Conservation (phyloP, 768 basidiomycete genomes). For the Asterophora lycoperdoides region DNA sequence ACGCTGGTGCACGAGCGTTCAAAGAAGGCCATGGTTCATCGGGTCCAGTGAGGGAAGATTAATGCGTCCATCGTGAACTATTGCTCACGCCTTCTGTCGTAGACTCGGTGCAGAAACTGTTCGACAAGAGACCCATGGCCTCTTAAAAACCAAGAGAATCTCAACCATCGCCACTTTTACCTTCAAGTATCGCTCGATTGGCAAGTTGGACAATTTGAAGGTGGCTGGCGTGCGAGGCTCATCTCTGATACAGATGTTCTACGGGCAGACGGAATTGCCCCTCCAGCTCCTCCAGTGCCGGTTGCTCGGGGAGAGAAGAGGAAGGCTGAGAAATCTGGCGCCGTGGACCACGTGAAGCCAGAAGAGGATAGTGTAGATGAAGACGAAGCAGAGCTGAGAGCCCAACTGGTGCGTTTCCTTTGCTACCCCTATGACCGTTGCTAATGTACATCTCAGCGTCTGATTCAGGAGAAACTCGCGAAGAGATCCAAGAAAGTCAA, state of each 20-base stretch:
- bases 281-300: background rate
- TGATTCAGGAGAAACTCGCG: conserved; percentile 6
- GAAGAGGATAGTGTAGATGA: background rate
- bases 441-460: background rate
- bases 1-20: conserved; percentile 3
- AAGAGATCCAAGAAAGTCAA: conserved; percentile 16
- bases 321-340: conserved; percentile 1
- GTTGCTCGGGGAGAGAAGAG: background rate
- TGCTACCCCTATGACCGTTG: background rate
- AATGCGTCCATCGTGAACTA: no score
- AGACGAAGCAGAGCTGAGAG: background rate
- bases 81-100: no score
- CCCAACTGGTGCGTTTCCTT: background rate
- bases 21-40: no score
- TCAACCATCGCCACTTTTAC: no score
- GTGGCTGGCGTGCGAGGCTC: background rate
- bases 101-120: no score
- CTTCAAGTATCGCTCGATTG: no score
- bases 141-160: no score
- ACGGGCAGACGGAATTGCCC: conserved; percentile 6
- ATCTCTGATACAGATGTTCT: conserved; percentile 7
- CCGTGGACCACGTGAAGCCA: background rate
- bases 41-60: no score
- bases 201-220: no score
- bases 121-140: no score